Evolutionary conservation across 805 yeast species (phyloP).

Genomic region (Candida krabiensis): DNA sequence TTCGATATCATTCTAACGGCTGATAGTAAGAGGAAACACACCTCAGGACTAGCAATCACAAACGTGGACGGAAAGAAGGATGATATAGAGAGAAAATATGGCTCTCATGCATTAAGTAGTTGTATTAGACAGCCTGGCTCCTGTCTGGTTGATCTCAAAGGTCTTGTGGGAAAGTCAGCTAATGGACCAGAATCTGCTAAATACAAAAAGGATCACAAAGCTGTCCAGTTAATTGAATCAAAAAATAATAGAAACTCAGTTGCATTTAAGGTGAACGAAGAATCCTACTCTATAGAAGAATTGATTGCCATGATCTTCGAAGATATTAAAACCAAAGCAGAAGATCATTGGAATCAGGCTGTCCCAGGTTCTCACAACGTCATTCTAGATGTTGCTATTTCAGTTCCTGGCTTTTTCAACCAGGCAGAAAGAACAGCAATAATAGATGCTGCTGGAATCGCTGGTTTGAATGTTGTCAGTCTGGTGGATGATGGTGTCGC

Average conservation of each 20-base stretch:
- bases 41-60: slow-evolving; percentile 72
- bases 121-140: slow-evolving; percentile 73
- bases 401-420: slow-evolving; percentile 73
- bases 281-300: slow-evolving; percentile 63
- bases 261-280: slow-evolving; percentile 47
- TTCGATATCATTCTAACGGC: slow-evolving; percentile 86
- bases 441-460: slow-evolving; percentile 67
- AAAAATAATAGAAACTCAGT: slow-evolving; percentile 52
- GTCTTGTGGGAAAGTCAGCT: slow-evolving; percentile 64
- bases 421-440: slow-evolving; percentile 69
- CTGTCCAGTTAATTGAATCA: slow-evolving; percentile 46
- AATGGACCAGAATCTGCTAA: slow-evolving; percentile 45
- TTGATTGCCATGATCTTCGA: slow-evolving; percentile 77
- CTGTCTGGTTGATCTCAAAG: slow-evolving; percentile 67
- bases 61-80: slow-evolving; percentile 32
- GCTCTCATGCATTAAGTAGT: slow-evolving; percentile 68
- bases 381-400: slow-evolving; percentile 66
- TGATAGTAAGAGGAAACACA: slow-evolving; percentile 89
- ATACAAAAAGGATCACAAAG: slow-evolving; percentile 61
- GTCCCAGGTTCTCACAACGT: slow-evolving; percentile 48
- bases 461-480: slow-evolving; percentile 63
- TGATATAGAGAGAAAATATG: slow-evolving; percentile 71
- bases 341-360: slow-evolving; percentile 53
- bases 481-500: slow-evolving; percentile 92
- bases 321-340: slow-evolving; percentile 66